These are phyloP conservation scores for Penicillium bialowiezense DNA, from an alignment of 495 filamentous ascomycete genomes.

Conservation along the genomic window DNA sequence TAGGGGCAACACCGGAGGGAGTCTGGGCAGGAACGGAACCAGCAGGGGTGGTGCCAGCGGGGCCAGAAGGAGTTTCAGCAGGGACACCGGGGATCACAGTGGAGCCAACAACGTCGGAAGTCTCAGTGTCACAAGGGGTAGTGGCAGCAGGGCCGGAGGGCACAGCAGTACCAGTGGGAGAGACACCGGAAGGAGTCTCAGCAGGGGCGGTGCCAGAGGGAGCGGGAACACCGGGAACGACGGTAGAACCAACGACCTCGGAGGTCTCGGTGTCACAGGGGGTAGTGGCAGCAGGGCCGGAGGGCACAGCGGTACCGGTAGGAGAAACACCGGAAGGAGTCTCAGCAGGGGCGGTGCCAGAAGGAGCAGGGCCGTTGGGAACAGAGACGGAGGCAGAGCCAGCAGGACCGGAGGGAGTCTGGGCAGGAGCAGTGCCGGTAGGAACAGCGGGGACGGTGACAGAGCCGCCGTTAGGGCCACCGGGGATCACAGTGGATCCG, in stretches of 20 bases:
- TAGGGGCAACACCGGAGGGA: conserved; percentile 4
- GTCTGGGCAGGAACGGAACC: conserved; percentile 1
- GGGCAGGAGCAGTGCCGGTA: conserved; percentile 2
- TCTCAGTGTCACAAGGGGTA: conserved; percentile 21
- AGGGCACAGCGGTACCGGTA: background rate
- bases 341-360: conserved; percentile 5
- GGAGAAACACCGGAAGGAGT: conserved; percentile 10
- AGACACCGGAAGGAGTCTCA: conserved; percentile 12
- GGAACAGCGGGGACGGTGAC: conserved; percentile 5
- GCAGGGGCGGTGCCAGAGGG: conserved; percentile 8
- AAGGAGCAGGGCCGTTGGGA: background rate
- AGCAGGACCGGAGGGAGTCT: background rate
- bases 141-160: conserved; percentile 5
- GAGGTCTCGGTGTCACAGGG: conserved; percentile 24
- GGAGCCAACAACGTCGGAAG: conserved; percentile 9
- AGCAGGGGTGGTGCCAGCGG: background rate
- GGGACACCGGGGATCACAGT: conserved; percentile 5
- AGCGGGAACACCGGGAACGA: conserved; percentile 8
- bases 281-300: conserved; percentile 10
- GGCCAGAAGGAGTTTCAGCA: background rate
- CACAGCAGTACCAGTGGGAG: conserved; percentile 1
- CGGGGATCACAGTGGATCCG: conserved; percentile 11
- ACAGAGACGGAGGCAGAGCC: conserved; percentile 6
- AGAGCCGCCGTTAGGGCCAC: conserved; percentile 2
- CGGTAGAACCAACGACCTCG: conserved; percentile 5